Conservation (phyloP, 352 stramenopile genomes). For the Aphanomyces cochlioides region DNA sequence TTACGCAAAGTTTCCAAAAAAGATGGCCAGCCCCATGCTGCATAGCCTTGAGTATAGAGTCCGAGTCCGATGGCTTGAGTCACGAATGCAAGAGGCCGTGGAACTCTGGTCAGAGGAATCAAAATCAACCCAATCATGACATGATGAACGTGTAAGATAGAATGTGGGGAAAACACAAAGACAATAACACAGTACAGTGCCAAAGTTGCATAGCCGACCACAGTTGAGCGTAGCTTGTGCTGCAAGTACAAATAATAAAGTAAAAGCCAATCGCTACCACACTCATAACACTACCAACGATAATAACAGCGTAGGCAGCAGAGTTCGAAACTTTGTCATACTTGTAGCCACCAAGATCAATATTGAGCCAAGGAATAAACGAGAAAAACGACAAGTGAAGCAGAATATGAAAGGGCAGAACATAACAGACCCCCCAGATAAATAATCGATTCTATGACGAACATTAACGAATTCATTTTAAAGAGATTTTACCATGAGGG, state of each 20-base stretch:
- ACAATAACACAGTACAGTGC: conserved; percentile 38
- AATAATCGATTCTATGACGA: conserved; percentile 39
- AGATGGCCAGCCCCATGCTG: conserved; percentile 65
- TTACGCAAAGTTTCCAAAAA: conserved; percentile 64
- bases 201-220: conserved; percentile 41
- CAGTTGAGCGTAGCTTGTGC: conserved; percentile 39
- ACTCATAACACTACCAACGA: conserved; percentile 37
- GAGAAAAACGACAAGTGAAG: conserved; percentile 73
- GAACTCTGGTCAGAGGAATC: conserved; percentile 66
- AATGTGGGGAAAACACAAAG: conserved; percentile 54
- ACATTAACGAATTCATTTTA: conserved; percentile 25
- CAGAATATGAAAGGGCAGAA: conserved; percentile 63
- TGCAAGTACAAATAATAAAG: conserved; percentile 48
- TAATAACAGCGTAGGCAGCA: conserved; percentile 62
- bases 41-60: conserved; percentile 68
- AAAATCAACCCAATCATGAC: conserved; percentile 61
- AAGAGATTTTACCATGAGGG: conserved; percentile 4
- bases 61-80: conserved; percentile 54
- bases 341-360: conserved; percentile 59
- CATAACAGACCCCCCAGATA: conserved; percentile 60
- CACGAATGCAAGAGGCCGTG: conserved; percentile 48
- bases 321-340: conserved; percentile 35
- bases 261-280: conserved; percentile 40
- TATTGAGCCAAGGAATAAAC: conserved; percentile 70
- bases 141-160: conserved; percentile 69